Evolutionary conservation across 805 yeast species (phyloP).

Genomic region (Candida maltosa): DNA sequence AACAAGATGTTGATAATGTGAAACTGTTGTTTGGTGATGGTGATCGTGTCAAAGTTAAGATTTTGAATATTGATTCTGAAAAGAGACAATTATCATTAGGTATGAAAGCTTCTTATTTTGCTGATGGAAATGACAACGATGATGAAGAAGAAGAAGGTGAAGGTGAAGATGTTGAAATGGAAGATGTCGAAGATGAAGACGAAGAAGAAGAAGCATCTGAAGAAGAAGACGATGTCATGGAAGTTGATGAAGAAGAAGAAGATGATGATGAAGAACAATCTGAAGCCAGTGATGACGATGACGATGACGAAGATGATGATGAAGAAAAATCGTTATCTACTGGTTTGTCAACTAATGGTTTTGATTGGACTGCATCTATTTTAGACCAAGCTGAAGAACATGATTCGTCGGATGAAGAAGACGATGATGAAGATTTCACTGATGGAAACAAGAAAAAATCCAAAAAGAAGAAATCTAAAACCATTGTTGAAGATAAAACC

Average conservation of each 20-base stretch:
- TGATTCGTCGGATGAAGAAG: conserved; percentile 53
- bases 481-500: conserved; percentile 71
- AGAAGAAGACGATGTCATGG: conserved; percentile 9
- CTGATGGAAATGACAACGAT: conserved; percentile 28
- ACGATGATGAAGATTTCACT: conserved; percentile 57
- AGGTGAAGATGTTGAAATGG: conserved; percentile 15
- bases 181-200: conserved; percentile 22
- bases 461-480: conserved; percentile 47
- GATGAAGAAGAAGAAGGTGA: conserved; percentile 25
- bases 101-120: conserved; percentile 90
- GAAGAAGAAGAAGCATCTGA: conserved; percentile 20
- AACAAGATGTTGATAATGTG: conserved; percentile 56
- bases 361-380: conserved; percentile 93
- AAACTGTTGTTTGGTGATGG: conserved; percentile 77
- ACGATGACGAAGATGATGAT: conserved; percentile 20
- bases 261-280: conserved; percentile 26
- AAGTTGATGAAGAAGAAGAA: conserved; percentile 10
- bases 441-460: conserved; percentile 36
- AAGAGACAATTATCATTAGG: conserved; percentile 84
- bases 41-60: conserved; percentile 83
- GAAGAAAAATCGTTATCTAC: conserved; percentile 16
- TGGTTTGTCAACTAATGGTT: conserved; percentile 81
- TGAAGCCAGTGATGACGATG: conserved; percentile 30
- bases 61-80: conserved; percentile 56
- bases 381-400: conserved; percentile 71